A percentile compares a stretch with the other conserved stretches of the same genome.
phyloP scores from a whole-genome alignment of 2,329 filamentous ascomycete genomes.

The Colletotrichum scovillei region DNA sequence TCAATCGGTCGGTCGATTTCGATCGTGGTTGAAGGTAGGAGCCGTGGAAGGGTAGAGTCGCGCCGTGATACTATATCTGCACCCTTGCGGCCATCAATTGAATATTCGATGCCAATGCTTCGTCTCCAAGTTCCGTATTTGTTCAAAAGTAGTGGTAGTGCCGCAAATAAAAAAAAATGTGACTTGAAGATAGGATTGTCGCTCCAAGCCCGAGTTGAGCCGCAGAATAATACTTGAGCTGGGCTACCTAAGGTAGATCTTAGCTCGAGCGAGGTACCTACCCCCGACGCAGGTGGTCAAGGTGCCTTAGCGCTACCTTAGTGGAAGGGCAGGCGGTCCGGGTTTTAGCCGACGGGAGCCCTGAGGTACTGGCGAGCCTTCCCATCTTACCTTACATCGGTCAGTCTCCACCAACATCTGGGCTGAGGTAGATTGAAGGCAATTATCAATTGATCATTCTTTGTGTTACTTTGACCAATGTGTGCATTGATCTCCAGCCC shows the following conservation, averaged over 20 bases:
- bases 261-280: no score
- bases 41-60: not conserved
- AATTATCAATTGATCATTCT: no score
- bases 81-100: not conserved
- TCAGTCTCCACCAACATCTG: no score
- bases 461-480: no score
- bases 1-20: slow-evolving; percentile 3
- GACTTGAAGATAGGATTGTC: not conserved
- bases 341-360: no score
- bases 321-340: no score
- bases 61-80: not conserved
- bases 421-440: no score
- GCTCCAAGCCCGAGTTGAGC: slow-evolving; percentile 2
- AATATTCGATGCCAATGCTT: not conserved
- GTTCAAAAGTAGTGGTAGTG: not conserved
- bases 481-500: no score
- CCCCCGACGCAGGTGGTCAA: no score
- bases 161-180: not conserved
- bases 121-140: not conserved
- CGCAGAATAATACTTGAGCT: not conserved
- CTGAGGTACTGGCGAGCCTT: no score
- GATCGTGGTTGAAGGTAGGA: not conserved
- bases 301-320: no score
- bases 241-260: not conserved
- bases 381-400: no score